phyloP scores from a whole-genome alignment of 164 flowering plant genomes.

The Vitis rupestris region DNA sequence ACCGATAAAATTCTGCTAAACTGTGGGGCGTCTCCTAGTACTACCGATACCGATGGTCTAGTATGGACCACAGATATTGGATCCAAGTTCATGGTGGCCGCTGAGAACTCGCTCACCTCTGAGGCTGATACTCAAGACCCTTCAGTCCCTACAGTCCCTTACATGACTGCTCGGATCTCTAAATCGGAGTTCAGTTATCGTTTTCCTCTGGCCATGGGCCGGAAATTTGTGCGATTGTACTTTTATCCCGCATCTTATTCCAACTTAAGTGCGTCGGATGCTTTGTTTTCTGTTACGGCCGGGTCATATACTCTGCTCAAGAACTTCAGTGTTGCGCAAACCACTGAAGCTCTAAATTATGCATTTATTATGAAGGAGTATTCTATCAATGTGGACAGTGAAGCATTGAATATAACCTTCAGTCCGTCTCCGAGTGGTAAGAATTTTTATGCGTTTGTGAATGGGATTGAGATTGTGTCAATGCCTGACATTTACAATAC shows the following conservation, averaged over 20 bases:
- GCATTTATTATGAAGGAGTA: constrained; percentile 69
- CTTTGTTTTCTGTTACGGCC: constrained; percentile 52
- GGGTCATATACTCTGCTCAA: constrained; percentile 54
- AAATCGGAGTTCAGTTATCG: constrained; percentile 60
- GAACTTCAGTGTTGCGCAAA: constrained; percentile 74
- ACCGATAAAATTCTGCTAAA: constrained; percentile 50
- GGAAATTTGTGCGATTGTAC: constrained; percentile 64
- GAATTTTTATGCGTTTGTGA: constrained; percentile 75
- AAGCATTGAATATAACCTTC: constrained; percentile 53
- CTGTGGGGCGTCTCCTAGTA: constrained; percentile 57
- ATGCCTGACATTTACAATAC: constrained; percentile 69
- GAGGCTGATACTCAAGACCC: constrained; percentile 59
- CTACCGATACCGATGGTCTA: constrained; percentile 45
- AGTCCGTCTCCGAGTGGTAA: constrained; percentile 42
- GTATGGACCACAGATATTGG: constrained; percentile 70
- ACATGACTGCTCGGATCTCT: constrained; percentile 75
- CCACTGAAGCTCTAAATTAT: constrained; percentile 54
- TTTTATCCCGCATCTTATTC: constrained; percentile 66
- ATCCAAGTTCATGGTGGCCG: constrained; percentile 42
- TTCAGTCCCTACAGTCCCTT: constrained; percentile 65
- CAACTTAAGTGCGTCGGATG: constrained; percentile 40
- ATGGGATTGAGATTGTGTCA: constrained; percentile 87
- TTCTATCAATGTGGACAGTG: constrained; percentile 45
- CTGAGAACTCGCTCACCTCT: constrained; percentile 32
- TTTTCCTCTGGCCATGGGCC: constrained; percentile 71